Evolutionary conservation across 176 grass and related monocot genomes (phyloP).

Genomic region (Calamus simplicifolius): DNA sequence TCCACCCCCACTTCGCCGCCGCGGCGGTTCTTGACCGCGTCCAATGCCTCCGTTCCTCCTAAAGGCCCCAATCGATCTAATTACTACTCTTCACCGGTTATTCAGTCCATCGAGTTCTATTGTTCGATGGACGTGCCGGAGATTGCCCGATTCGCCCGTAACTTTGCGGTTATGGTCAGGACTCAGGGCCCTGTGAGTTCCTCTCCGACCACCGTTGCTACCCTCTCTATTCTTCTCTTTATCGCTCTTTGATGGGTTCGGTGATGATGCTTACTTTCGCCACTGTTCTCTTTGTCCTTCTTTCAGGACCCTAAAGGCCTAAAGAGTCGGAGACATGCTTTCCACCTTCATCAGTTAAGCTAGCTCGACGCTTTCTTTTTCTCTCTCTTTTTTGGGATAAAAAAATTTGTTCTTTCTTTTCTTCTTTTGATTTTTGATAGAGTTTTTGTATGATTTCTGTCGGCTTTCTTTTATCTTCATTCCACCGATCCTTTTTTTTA

Average conservation of each 20-base stretch:
- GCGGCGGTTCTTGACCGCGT: no score
- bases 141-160: constrained; percentile 41
- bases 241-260: not conserved
- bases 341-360: constrained; percentile 72
- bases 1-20: no score
- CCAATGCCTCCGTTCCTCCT: no score
- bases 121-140: constrained; percentile 44
- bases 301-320: constrained; percentile 83
- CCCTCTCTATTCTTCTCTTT: not conserved
- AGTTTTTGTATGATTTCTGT: constrained; percentile 2
- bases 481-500: not conserved
- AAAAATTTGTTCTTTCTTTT: not conserved
- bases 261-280: no score
- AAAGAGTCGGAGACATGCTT: constrained; percentile 86
- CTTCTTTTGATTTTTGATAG: not conserved
- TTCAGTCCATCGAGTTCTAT: no score
- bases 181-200: constrained; percentile 70
- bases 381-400: not conserved
- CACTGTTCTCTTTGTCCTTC: not conserved
- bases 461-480: not conserved
- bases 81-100: no score
- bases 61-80: no score
- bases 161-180: constrained; percentile 64
- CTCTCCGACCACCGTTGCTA: not conserved
- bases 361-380: not conserved